These are phyloP conservation scores for Paecilomyces sp. DNA, from an alignment of 2,329 filamentous ascomycete genomes.

Conservation along the genomic window DNA sequence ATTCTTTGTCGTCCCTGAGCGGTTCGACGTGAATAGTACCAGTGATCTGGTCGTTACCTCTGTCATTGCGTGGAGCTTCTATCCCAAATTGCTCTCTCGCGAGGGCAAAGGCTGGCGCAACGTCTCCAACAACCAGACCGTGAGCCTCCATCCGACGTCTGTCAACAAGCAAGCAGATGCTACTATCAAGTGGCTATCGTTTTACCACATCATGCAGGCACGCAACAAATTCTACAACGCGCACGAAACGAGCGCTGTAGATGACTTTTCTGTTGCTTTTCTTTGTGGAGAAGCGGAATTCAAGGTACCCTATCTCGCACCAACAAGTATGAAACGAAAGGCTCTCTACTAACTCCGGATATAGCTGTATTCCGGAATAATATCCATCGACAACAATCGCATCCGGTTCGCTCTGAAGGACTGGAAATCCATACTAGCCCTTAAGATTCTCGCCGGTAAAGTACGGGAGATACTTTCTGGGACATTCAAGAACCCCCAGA, in stretches of 20 bases:
- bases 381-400: constrained; percentile 80
- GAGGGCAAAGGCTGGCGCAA: constrained; percentile 87
- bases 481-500: constrained; percentile 49
- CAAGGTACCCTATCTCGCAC: constrained; percentile 49
- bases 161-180: constrained; percentile 65
- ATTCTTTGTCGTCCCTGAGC: constrained; percentile 76
- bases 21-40: constrained; percentile 67
- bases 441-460: constrained; percentile 70
- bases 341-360: background rate
- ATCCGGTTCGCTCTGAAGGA: constrained; percentile 75
- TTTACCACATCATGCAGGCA: constrained; percentile 96
- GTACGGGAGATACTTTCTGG: constrained; percentile 68
- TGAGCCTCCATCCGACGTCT: constrained; percentile 79
- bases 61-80: constrained; percentile 89
- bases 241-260: constrained; percentile 74
- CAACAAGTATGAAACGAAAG: background rate
- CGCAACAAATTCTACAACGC: constrained; percentile 75
- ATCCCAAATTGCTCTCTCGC: constrained; percentile 80
- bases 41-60: constrained; percentile 74
- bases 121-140: constrained; percentile 83
- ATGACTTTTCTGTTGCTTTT: constrained; percentile 75
- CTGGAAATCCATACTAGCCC: constrained; percentile 85
- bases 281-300: constrained; percentile 85
- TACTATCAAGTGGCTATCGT: constrained; percentile 71
- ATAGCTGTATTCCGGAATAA: constrained; percentile 77